Evolutionary conservation across 179 eudicot species (phyloP).

Genomic region (Silene coronaria): DNA sequence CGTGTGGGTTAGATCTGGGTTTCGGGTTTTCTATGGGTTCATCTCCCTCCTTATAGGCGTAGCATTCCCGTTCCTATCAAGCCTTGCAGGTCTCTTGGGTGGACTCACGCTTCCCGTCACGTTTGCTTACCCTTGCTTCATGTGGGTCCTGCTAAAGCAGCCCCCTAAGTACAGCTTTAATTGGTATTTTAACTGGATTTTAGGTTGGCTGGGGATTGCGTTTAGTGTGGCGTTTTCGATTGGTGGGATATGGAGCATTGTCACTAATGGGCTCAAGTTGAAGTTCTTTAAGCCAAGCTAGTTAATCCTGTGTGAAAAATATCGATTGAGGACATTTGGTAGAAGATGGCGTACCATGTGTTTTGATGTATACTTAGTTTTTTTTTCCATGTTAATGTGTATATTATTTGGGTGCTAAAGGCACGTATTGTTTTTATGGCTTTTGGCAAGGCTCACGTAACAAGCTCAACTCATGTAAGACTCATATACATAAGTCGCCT

Average conservation of each 20-base stretch:
- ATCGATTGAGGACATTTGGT: no score
- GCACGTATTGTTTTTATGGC: no score
- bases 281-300: slow-evolving; percentile 69
- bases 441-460: no score
- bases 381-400: no score
- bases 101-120: slow-evolving; percentile 79
- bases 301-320: no score
- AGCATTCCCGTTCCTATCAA: slow-evolving; percentile 83
- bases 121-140: slow-evolving; percentile 84
- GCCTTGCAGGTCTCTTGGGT: slow-evolving; percentile 86
- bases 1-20: slow-evolving; percentile 89
- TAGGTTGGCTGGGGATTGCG: slow-evolving; percentile 84
- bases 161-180: slow-evolving; percentile 54
- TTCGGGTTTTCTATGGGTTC: slow-evolving; percentile 81
- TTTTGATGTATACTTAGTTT: no score
- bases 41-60: slow-evolving; percentile 73
- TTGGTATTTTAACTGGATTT: slow-evolving; percentile 67
- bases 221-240: slow-evolving; percentile 72
- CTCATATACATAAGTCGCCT: no score
- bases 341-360: no score
- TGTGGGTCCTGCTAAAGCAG: slow-evolving; percentile 91
- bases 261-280: slow-evolving; percentile 71
- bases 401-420: no score
- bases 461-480: no score
- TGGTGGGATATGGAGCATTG: slow-evolving; percentile 90